phyloP scores from a whole-genome alignment of 2,329 filamentous ascomycete species.

The Diplodia sapinea region DNA sequence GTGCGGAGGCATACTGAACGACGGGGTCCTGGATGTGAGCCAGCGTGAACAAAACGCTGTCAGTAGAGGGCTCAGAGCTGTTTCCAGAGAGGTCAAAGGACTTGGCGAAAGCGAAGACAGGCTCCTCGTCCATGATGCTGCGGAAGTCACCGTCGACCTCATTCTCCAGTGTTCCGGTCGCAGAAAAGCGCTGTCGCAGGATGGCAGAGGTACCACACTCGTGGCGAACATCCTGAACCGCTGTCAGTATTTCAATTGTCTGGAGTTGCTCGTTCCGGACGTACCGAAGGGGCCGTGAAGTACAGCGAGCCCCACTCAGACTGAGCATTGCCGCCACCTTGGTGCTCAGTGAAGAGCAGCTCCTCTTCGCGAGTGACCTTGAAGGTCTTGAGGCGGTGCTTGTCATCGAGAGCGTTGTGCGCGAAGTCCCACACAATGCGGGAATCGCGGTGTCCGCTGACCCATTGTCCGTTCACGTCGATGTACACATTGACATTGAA shows the following conservation, averaged over 20 bases:
- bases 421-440: conserved; percentile 72
- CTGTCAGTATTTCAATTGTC: conserved; percentile 35
- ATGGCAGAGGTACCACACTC: conserved; percentile 71
- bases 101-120: conserved; percentile 75
- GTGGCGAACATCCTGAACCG: conserved; percentile 61
- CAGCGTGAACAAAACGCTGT: conserved; percentile 73
- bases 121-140: conserved; percentile 75
- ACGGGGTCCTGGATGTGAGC: conserved; percentile 79
- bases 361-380: conserved; percentile 65
- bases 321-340: conserved; percentile 62
- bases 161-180: conserved; percentile 69
- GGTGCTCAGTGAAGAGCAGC: conserved; percentile 72
- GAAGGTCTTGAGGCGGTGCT: conserved; percentile 67
- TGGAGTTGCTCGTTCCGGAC: conserved; percentile 40
- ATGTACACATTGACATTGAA: conserved; percentile 59
- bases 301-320: conserved; percentile 84
- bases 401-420: conserved; percentile 49
- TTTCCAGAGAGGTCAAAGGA: conserved; percentile 42
- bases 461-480: conserved; percentile 69
- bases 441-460: conserved; percentile 74
- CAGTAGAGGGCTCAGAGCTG: conserved; percentile 33
- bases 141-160: conserved; percentile 70
- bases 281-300: conserved; percentile 69
- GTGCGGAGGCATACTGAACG: conserved; percentile 76
- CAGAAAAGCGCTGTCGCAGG: conserved; percentile 72